Base-by-base conservation (phyloP, 495 filamentous ascomycete genomes). In the Daldinia grandis region DNA sequence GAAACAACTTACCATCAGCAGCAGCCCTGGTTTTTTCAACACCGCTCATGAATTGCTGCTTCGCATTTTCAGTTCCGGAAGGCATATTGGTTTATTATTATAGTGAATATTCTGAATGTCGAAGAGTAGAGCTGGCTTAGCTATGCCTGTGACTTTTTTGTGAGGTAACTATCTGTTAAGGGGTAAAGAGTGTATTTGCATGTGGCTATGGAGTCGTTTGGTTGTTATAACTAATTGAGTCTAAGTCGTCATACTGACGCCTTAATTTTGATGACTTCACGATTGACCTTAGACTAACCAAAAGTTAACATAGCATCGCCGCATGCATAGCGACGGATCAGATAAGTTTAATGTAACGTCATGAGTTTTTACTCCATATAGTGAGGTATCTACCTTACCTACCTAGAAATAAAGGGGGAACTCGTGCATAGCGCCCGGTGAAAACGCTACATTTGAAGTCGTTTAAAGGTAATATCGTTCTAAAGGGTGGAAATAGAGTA, bases 11-110 rank as follows among this genome's bases (percentile, higher is more conserved):
- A 72, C 69, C 54, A 55, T 64, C 54, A 17, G 47, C 69, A 49
- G 69, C 40, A 30, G 69, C 63, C 15, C 69, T 58, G 0, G 69
- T 72, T 38, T 67, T 42, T 25, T 66, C 54, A 14, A 67, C 69
- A 25, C 63, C 28, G 21, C 44, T 58, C 69, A 72, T 67, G 37
- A 72, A 72, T 40, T 72, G 63, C 25, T 72, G 63, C 40, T 72
- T 72, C 25, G 69, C 69, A 0, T 19, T 10, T 44, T 72, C 53
- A n/a, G 58, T 67, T n/a, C 62, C 62, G 1, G 68, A 70, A 38
- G 68, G 24, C 69, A 72, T 72, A 25, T 49, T 67, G 40, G 12
- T 0, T 58, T 27, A 0, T 53, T 53, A 38, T 56, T 12, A 1
- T 35, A 3, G n/a, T 7, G n/a, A 31, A 15, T 47, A 7, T 12